Conservation (phyloP, 1,139 yeast species). For the Magnusiomyces paraingens region DNA sequence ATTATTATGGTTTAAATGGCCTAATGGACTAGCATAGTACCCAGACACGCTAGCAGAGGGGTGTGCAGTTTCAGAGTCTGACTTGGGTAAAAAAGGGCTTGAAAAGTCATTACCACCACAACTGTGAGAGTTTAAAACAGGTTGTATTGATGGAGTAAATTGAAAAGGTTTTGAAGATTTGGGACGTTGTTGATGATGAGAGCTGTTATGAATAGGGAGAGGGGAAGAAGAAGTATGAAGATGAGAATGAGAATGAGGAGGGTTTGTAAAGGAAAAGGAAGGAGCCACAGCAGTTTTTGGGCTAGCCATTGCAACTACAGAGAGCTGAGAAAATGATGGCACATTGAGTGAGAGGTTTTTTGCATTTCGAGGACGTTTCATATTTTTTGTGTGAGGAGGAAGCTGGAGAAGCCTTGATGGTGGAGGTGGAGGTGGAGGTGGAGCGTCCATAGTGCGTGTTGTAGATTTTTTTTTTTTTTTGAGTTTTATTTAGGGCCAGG, state of each 20-base stretch:
- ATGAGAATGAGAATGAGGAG: background rate
- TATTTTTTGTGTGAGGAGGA: conserved; percentile 1
- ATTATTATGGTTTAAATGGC: background rate
- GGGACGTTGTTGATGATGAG: no score
- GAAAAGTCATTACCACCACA: no score
- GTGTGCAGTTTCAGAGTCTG: background rate
- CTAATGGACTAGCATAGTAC: background rate
- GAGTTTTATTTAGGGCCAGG: background rate
- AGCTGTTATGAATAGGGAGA: no score
- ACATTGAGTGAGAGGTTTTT: conserved; percentile 14
- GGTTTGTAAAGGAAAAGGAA: background rate
- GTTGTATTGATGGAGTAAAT: no score
- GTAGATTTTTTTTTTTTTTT: background rate
- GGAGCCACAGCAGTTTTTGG: conserved; percentile 6
- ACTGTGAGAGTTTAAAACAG: no score
- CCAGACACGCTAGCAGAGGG: background rate
- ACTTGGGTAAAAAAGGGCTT: no score
- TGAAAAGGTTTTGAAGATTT: no score
- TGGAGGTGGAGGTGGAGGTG: conserved; percentile 15
- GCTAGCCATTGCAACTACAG: background rate
- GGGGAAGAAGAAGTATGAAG: background rate
- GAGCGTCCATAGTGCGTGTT: background rate
- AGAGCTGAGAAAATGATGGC: conserved; percentile 10
- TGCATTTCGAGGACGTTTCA: conserved; percentile 9
- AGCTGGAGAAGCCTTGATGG: conserved; percentile 9